Evolutionary conservation across 192 early-diverging fungal species (phyloP), one percentile per base, ranked within the genome.

Genomic region (Gonapodya sp.): DNA sequence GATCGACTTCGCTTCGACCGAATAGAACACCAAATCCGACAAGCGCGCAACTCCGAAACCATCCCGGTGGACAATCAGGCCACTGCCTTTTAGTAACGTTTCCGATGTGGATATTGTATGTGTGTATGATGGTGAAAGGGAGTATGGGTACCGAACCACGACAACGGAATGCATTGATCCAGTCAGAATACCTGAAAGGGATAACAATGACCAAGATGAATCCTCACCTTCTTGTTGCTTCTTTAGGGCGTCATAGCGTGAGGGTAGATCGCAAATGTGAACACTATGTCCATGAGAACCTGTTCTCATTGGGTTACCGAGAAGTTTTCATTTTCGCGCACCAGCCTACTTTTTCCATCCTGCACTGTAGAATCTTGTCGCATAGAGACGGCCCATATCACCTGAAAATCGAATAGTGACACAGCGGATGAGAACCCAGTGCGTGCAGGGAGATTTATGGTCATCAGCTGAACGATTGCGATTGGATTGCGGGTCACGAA

Each of bases 321-420:
- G 34, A 35, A 80, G 31, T 24, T 14, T 36, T 31, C 36, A 73
- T 0, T n/a, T n/a, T n/a, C n/a, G n/a, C n/a, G n/a, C n/a, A n/a
- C n/a, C n/a, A n/a, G 84, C 36, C 30, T 86, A 91, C 92, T 88
- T 86, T 86, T 92, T 92, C 92, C 93, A 97, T 2, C 96, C 96
- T 16, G 92, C 91, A 36, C 87, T 81, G n/a, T 83, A 78, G 73
- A 98, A 91, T 73, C 84, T 86, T 30, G 85, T 85, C 0, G 94
- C 95, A 81, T 98, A 99, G 36, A 98, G 90, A 79, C 90, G 88
- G 36, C 96, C 97, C 96, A 99, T 99, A 83, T 95, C 96, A 77
- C 97, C 96, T 83, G 92, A 18, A 1, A 72, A 64, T 24, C 34
- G 34, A 79, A 79, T 79, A 33, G 34, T 1, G 34, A n/a, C 46